Percentiles rank a stretch among this genome's conserved stretches.
phyloP scores from a whole-genome alignment of 2,329 filamentous ascomycete species.

The Exophiala aquamarina region DNA sequence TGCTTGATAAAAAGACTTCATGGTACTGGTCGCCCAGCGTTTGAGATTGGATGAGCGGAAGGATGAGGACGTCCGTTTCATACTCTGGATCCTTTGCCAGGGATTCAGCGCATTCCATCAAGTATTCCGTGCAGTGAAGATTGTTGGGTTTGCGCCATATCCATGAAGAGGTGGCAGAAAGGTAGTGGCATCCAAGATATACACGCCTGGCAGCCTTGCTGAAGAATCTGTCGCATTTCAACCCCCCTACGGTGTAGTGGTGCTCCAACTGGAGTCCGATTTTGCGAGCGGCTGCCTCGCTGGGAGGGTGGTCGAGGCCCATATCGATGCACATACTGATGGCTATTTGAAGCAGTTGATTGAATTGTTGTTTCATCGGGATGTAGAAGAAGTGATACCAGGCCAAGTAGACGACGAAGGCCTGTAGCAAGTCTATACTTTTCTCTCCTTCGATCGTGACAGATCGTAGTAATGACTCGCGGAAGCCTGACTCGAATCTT shows the following conservation, averaged over 20 bases:
- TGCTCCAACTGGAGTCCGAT: not conserved
- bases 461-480: conserved; percentile 29
- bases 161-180: conserved; percentile 5
- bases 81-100: conserved; percentile 6
- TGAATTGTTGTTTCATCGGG: conserved; percentile 12
- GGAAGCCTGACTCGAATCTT: conserved; percentile 30
- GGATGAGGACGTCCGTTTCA: conserved; percentile 1
- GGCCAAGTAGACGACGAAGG: conserved; percentile 36
- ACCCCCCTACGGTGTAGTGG: not conserved
- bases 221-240: not conserved
- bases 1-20: not conserved
- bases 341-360: conserved; percentile 8
- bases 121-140: conserved; percentile 1
- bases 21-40: conserved; percentile 4
- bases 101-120: conserved; percentile 2
- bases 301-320: conserved; percentile 3
- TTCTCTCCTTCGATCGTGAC: conserved; percentile 33
- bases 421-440: conserved; percentile 40
- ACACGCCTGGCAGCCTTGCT: conserved; percentile 7
- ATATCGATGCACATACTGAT: conserved; percentile 10
- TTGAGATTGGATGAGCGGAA: conserved; percentile 1
- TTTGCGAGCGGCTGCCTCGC: not conserved
- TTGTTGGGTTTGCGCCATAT: conserved; percentile 9
- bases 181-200: conserved; percentile 7
- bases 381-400: conserved; percentile 31